phyloP scores from a whole-genome alignment of 768 basidiomycete genomes.

The Russula sp. region DNA sequence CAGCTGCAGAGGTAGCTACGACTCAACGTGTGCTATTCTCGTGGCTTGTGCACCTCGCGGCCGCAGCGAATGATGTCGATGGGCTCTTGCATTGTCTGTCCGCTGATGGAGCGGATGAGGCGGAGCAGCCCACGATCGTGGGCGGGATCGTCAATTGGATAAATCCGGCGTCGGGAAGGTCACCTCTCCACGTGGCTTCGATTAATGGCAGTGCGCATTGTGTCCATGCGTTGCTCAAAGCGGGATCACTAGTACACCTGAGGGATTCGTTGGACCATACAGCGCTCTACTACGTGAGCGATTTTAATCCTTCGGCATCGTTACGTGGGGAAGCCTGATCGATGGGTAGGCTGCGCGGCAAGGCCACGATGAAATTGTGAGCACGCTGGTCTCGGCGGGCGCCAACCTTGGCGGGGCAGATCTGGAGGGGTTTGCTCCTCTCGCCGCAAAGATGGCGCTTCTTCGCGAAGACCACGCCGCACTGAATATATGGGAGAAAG shows the following conservation, averaged over 20 bases:
- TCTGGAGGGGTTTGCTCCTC: conserved; percentile 50
- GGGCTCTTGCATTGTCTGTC: conserved; percentile 59
- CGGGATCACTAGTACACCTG: conserved; percentile 79
- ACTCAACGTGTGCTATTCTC: conserved; percentile 73
- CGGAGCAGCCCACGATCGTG: conserved; percentile 44
- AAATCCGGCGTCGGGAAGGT: conserved; percentile 66
- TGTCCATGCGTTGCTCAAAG: conserved; percentile 53
- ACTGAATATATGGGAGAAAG: conserved; percentile 55
- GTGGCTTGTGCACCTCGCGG: conserved; percentile 75
- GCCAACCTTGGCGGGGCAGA: conserved; percentile 71
- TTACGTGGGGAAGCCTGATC: not conserved
- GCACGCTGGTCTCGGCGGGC: conserved; percentile 65
- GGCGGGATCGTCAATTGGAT: conserved; percentile 73
- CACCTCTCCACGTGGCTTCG: conserved; percentile 77
- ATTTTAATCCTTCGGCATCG: not conserved
- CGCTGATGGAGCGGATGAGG: conserved; percentile 16
- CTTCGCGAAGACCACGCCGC: conserved; percentile 44
- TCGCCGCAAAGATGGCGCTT: conserved; percentile 44
- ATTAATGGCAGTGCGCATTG: conserved; percentile 55
- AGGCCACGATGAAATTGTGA: conserved; percentile 58
- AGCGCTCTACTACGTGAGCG: conserved; percentile 72
- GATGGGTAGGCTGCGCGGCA: conserved; percentile 66
- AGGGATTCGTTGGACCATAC: conserved; percentile 81
- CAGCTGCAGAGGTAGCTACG: conserved; percentile 67
- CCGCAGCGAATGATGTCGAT: conserved; percentile 63